Percentiles rank a stretch among this genome's conserved stretches.
These are phyloP conservation scores for Saccharomycopsis hybrid DNA, from an alignment of 1,139 yeast species.

Conservation along the genomic window DNA sequence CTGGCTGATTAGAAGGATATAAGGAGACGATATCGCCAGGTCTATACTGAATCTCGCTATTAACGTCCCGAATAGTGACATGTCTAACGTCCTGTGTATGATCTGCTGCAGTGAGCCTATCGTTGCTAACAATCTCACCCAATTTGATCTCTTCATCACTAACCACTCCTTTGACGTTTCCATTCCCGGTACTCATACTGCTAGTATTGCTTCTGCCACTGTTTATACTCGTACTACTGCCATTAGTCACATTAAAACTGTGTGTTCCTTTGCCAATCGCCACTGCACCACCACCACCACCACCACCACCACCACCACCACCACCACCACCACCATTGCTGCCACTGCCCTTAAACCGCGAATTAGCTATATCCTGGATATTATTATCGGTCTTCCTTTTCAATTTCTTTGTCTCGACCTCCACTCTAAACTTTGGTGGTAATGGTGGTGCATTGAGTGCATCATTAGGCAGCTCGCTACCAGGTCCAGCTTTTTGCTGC, in stretches of 20 bases:
- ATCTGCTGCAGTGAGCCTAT: conserved; percentile 54
- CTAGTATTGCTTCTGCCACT: too few relatives aligned
- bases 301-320: too few relatives aligned
- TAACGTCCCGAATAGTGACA: conserved; percentile 36
- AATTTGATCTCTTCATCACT: conserved; percentile 23
- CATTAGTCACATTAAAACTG: too few relatives aligned
- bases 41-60: conserved; percentile 32
- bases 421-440: conserved; percentile 1
- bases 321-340: conserved; percentile 4
- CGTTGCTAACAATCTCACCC: conserved; percentile 45
- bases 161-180: conserved; percentile 8
- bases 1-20: conserved; percentile 65
- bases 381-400: conserved; percentile 27
- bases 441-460: not conserved
- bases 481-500: not conserved
- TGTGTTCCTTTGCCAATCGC: conserved; percentile 19
- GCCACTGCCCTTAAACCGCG: conserved; percentile 23
- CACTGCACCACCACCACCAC: conserved; percentile 8
- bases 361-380: conserved; percentile 26
- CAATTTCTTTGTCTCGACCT: conserved; percentile 22
- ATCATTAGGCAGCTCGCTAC: not conserved
- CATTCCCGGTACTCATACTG: too few relatives aligned
- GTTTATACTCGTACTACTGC: too few relatives aligned
- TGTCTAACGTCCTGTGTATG: conserved; percentile 92
- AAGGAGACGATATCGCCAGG: conserved; percentile 83